These are phyloP conservation scores for Sherardia arvensis DNA, from an alignment of 257 asterid species.

Conservation along the genomic window DNA sequence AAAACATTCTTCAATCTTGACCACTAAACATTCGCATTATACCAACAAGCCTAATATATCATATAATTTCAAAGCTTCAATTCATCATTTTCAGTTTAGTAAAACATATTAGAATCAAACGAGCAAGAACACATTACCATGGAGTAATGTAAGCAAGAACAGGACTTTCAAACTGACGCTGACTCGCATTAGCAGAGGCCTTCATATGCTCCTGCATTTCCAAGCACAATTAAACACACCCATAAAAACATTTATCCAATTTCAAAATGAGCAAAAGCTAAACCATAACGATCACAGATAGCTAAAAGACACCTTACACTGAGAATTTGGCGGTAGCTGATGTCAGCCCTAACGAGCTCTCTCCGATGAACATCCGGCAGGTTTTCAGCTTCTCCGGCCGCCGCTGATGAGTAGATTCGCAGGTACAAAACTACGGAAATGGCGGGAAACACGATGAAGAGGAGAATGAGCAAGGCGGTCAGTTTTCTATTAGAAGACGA, in stretches of 20 bases:
- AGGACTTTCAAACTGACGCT: slow-evolving; percentile 62
- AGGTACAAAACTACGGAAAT: slow-evolving; percentile 39
- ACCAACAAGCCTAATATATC: not conserved
- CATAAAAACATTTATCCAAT: slow-evolving; percentile 4
- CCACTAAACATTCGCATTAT: not conserved
- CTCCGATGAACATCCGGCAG: slow-evolving; percentile 37
- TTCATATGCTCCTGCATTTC: slow-evolving; percentile 66
- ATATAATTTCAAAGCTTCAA: no score
- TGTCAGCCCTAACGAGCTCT: slow-evolving; percentile 43
- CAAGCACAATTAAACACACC: slow-evolving; percentile 15
- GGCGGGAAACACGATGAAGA: slow-evolving; percentile 40
- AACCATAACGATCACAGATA: not conserved
- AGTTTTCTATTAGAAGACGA: slow-evolving; percentile 22
- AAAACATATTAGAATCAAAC: no score
- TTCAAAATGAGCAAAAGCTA: not conserved
- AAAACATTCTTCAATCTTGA: not conserved
- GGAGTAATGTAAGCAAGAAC: slow-evolving; percentile 89
- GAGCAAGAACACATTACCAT: no score
- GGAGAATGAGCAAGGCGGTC: slow-evolving; percentile 15
- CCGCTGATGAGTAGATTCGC: slow-evolving; percentile 15
- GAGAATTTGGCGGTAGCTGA: slow-evolving; percentile 50
- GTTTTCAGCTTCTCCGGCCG: slow-evolving; percentile 12
- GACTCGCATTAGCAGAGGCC: slow-evolving; percentile 47
- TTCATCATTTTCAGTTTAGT: no score
- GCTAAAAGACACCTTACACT: slow-evolving; percentile 36